A percentile compares a stretch with the other conserved stretches of the same genome.
Conservation (phyloP, 441 rosid genomes). For the Viola pubescens region DNA sequence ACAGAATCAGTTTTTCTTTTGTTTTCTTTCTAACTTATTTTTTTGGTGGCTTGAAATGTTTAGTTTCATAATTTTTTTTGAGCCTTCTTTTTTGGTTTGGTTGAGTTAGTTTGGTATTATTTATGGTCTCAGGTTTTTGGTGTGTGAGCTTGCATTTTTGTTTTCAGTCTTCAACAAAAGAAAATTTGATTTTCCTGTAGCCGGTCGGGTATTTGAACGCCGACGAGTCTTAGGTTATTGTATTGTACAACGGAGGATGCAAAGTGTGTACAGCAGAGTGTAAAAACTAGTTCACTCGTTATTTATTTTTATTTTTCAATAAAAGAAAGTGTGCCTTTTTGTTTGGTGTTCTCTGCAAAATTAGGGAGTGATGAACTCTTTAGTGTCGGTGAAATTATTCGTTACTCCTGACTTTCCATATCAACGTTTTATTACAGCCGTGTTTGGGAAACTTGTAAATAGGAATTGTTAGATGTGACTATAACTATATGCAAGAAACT, state of each 20-base stretch:
- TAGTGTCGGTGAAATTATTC: no score
- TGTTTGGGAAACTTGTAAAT: no score
- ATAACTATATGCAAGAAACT: no score
- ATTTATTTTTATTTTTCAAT: constrained; percentile 15
- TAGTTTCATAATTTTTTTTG: constrained; percentile 12
- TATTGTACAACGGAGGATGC: constrained; percentile 35
- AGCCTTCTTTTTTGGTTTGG: constrained; percentile 21
- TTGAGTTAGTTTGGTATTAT: constrained; percentile 32
- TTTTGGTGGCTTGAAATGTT: constrained; percentile 32
- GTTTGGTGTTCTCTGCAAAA: background rate
- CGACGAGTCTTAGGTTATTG: constrained; percentile 30
- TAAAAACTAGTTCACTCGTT: constrained; percentile 28
- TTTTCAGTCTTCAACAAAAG: constrained; percentile 6
- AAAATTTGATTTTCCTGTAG: constrained; percentile 19
- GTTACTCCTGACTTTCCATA: no score
- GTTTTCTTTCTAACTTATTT: constrained; percentile 15
- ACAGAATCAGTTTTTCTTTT: constrained; percentile 21
- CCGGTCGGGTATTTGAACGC: constrained; percentile 27
- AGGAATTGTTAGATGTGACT: no score
- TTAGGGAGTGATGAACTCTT: no score
- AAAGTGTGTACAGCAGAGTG: constrained; percentile 55
- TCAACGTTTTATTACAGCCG: no score
- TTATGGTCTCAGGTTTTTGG: constrained; percentile 33
- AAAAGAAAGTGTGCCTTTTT: constrained; percentile 33
- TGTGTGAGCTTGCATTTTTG: constrained; percentile 47